Evolutionary conservation across 192 early-diverging fungal genomes (phyloP).

Genomic region (Phycomyces blakesleeanus): DNA sequence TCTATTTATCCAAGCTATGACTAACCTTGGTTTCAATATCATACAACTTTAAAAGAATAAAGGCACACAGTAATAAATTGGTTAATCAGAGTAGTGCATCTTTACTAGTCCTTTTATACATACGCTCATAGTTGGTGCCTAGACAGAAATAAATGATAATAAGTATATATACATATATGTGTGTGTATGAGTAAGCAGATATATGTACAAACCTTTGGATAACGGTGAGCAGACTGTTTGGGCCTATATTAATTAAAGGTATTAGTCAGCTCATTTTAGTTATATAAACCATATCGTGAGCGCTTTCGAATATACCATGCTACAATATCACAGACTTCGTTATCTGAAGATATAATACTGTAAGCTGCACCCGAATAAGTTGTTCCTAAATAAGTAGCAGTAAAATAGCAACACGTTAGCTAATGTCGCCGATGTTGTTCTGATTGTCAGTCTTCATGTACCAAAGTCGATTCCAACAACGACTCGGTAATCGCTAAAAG

Average conservation of each 20-base stretch:
- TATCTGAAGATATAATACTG: constrained; percentile 33
- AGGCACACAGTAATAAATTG: not conserved
- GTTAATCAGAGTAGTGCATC: constrained; percentile 14
- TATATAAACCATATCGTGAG: not conserved
- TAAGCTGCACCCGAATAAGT: constrained; percentile 46
- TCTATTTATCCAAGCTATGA: too few species aligned
- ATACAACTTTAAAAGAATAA: constrained; percentile 36
- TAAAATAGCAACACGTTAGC: too few species aligned
- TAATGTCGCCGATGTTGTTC: not conserved
- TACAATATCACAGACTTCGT: constrained; percentile 39
- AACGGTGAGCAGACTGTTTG: constrained; percentile 9
- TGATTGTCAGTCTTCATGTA: constrained; percentile 12
- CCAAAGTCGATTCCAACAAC: constrained; percentile 51
- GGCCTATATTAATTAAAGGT: not conserved
- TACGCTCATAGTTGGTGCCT: constrained; percentile 31
- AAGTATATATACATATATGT: too few species aligned
- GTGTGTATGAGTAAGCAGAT: constrained; percentile 4
- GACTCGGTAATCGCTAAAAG: constrained; percentile 35
- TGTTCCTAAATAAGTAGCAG: constrained; percentile 33
- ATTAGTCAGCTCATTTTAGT: not conserved
- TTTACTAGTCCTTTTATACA: not conserved
- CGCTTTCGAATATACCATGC: constrained; percentile 30
- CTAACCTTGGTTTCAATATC: constrained; percentile 37
- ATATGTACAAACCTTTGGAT: constrained; percentile 26
- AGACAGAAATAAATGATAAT: not conserved